Base-by-base conservation (phyloP, 2,329 filamentous ascomycete genomes). In the Fusarium caatingaense region DNA sequence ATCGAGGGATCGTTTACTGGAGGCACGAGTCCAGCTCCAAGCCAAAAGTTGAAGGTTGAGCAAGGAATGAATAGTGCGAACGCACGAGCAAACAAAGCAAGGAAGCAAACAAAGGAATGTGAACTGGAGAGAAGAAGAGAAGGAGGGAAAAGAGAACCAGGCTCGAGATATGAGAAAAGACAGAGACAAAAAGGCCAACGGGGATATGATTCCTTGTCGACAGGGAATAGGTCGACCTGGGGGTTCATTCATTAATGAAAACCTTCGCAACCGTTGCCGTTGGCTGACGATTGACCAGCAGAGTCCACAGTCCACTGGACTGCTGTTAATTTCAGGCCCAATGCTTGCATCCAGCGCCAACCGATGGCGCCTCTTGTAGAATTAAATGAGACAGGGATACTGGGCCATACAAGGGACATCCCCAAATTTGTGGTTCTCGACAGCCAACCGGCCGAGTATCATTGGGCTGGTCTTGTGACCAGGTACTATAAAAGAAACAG, bases 351-450 rank as follows among this genome's bases (percentile, higher is more conserved):
- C 54, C 57, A 49, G 60, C 47, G 62, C 71, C 60, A 65, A 56
- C 64, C 65, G 56, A 60, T 60, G 68, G 72, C 67, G 64, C 68
- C 59, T 71, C 56, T 69, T 57, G 50, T 48, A n/a, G 34, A 25
- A 25, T 69, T 56, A 74, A 74, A 74, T 74, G 68, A 72, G 65
- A 64, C 72, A 73, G 57, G 72, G 72, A 73, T 69, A 32, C 9
- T 37, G 34, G 56, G 48, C 59, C 57, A 67, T 70, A 64, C 61
- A 60, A 68, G 66, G 37, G 40, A 25, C n/a, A 64, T 47, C 61
- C 49, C 42, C 56, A 61, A 48, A 65, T 66, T 72, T 71, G 71
- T 64, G 62, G 54, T 57, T 64, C 59, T 48, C 48, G 61, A 45
- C 44, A 53, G 59, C 72, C 72, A 74, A 66, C 48, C 62, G 44